These are phyloP conservation scores for Anisodus tanguticus DNA, from an alignment of 257 asterid genomes.

Conservation along the genomic window DNA sequence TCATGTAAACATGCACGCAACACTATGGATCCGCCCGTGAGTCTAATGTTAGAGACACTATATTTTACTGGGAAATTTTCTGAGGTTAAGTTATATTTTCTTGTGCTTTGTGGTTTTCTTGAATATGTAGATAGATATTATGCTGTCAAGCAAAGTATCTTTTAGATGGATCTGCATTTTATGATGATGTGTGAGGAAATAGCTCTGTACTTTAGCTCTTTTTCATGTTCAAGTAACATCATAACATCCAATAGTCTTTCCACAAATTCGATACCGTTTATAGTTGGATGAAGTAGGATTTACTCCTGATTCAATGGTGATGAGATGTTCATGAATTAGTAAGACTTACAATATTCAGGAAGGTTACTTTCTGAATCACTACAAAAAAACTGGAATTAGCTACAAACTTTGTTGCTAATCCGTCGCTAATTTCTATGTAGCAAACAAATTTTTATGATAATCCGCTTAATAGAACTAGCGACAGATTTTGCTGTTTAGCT, in stretches of 20 bases:
- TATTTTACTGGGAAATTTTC: background rate
- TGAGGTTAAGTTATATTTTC: background rate
- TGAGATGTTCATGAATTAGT: background rate
- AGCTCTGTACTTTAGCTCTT: background rate
- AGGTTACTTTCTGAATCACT: background rate
- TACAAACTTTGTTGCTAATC: too few relatives aligned
- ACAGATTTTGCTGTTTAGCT: too few relatives aligned
- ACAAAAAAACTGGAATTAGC: too few relatives aligned
- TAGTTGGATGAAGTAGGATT: slow-evolving; percentile 7
- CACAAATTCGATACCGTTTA: background rate
- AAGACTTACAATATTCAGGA: background rate
- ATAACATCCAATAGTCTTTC: background rate
- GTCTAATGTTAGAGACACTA: background rate
- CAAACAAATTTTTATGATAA: too few relatives aligned
- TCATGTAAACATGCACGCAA: too few relatives aligned
- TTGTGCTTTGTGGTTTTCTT: background rate
- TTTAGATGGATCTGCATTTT: background rate
- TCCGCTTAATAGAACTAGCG: too few relatives aligned
- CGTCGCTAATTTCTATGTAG: too few relatives aligned
- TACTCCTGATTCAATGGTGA: background rate
- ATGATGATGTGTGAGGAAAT: background rate
- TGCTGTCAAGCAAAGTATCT: background rate
- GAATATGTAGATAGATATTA: background rate
- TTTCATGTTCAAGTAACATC: background rate
- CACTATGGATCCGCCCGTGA: background rate